Conservation (phyloP, 805 yeast genomes). For the Metschnikowia noctiluminum region DNA sequence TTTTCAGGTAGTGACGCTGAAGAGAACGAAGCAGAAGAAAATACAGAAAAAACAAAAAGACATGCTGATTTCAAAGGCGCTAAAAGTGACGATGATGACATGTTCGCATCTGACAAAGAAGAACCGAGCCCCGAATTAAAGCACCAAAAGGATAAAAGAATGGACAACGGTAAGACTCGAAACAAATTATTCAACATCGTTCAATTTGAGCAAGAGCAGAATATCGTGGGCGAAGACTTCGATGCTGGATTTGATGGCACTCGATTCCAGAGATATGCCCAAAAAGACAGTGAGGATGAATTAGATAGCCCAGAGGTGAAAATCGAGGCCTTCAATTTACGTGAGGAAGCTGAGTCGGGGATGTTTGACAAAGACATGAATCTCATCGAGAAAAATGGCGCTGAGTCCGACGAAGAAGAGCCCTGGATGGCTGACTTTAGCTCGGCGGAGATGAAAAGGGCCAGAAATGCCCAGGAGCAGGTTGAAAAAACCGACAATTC, state of each 20-base stretch:
- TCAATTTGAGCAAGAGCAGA: slow-evolving; percentile 27
- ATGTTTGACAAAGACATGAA: slow-evolving; percentile 60
- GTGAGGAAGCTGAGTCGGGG: slow-evolving; percentile 57
- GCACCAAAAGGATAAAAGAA: background rate
- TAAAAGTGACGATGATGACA: slow-evolving; percentile 31
- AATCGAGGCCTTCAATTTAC: slow-evolving; percentile 61
- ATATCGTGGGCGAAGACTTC: slow-evolving; percentile 17
- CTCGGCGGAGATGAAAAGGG: slow-evolving; percentile 26
- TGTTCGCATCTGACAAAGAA: slow-evolving; percentile 33
- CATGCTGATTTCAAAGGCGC: slow-evolving; percentile 10
- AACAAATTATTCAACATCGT: slow-evolving; percentile 13
- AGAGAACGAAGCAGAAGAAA: slow-evolving; percentile 2
- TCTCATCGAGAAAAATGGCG: slow-evolving; percentile 41
- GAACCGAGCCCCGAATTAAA: slow-evolving; percentile 3
- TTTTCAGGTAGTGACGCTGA: slow-evolving; percentile 5
- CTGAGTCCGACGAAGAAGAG: slow-evolving; percentile 24
- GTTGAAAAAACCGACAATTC: slow-evolving; percentile 6
- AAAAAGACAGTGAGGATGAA: background rate
- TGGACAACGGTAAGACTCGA: background rate
- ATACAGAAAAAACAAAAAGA: slow-evolving; percentile 3
- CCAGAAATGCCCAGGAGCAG: slow-evolving; percentile 28
- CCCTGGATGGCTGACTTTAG: slow-evolving; percentile 17
- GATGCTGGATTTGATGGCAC: slow-evolving; percentile 3
- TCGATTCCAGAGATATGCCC: slow-evolving; percentile 6
- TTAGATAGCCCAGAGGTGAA: background rate